Evolutionary conservation across 805 yeast species (phyloP).

Genomic region (Lipomyces yamanashiensis): DNA sequence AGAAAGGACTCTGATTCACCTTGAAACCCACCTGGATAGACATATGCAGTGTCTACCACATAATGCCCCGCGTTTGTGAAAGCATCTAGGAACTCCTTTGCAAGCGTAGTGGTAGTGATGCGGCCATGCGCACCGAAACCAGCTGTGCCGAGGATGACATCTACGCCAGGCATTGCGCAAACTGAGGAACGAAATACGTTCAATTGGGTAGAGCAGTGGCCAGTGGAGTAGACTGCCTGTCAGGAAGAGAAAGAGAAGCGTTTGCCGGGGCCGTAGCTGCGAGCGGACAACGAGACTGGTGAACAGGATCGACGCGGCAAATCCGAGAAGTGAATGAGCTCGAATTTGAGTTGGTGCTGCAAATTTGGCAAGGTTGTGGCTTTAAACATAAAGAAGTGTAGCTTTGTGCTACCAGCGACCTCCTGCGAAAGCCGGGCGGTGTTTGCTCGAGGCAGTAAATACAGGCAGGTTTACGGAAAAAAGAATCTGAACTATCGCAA

Average conservation of each 20-base stretch:
- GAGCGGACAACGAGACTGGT: background rate
- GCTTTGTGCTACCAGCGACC: background rate
- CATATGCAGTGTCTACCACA: constrained; percentile 33
- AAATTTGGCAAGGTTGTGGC: background rate
- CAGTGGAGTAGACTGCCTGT: no score
- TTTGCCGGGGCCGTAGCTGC: no score
- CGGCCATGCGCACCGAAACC: constrained; percentile 36
- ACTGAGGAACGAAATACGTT: background rate
- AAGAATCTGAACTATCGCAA: no score
- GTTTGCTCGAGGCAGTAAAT: no score
- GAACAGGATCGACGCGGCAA: constrained; percentile 3
- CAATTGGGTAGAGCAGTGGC: background rate
- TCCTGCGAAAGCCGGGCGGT: background rate
- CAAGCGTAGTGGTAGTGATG: constrained; percentile 26
- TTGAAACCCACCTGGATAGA: constrained; percentile 33
- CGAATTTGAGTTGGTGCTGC: background rate
- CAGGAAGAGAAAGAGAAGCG: background rate
- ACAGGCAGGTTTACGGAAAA: no score
- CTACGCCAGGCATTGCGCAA: constrained; percentile 17
- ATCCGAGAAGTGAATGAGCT: background rate
- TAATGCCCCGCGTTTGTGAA: constrained; percentile 20
- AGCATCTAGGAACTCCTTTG: constrained; percentile 28
- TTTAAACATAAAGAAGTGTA: background rate
- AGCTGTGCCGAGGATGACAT: constrained; percentile 35
- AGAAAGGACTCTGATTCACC: constrained; percentile 34